Percentiles rank a stretch among this genome's conserved stretches.
Conservation (phyloP, 192 early-diverging fungal species). For the Backusella luteola region DNA sequence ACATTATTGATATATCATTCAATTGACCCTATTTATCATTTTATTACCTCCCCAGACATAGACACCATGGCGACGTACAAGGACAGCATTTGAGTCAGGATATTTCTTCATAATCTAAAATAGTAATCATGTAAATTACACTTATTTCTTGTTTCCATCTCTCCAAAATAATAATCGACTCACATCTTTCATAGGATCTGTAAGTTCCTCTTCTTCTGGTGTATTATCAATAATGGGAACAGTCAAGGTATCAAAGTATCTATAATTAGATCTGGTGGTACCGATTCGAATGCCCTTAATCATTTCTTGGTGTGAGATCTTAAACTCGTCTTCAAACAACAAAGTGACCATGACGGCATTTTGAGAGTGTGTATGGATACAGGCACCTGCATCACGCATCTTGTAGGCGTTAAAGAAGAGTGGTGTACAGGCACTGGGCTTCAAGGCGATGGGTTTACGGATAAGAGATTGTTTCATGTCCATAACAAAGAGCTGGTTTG, state of each 20-base stretch:
- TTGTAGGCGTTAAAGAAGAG: conserved; percentile 93
- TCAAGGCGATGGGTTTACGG: conserved; percentile 68
- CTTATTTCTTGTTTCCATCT: neutral
- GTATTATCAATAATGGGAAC: conserved; percentile 98
- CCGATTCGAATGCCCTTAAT: conserved; percentile 96
- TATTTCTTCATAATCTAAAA: conserved; percentile 79
- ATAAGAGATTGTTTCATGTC: conserved; percentile 56
- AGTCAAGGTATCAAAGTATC: conserved; percentile 78
- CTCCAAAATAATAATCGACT: neutral
- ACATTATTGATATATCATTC: neutral
- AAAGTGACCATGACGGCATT: conserved; percentile 93
- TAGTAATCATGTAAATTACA: neutral
- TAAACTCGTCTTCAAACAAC: conserved; percentile 74
- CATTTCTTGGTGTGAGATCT: conserved; percentile 97
- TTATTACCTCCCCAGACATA: conserved; percentile 90
- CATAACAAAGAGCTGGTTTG: conserved; percentile 86
- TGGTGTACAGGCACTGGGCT: conserved; percentile 92
- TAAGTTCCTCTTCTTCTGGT: conserved; percentile 88
- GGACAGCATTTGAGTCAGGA: conserved; percentile 90
- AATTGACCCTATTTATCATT: neutral
- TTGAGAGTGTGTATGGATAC: conserved; percentile 97
- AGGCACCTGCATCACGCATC: conserved; percentile 80
- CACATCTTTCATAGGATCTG: conserved; percentile 78
- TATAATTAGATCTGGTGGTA: conserved; percentile 55
- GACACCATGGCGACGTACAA: conserved; percentile 94